These are phyloP conservation scores for Candolleomyces eurysporus DNA, from an alignment of 768 basidiomycete genomes.

Conservation along the genomic window DNA sequence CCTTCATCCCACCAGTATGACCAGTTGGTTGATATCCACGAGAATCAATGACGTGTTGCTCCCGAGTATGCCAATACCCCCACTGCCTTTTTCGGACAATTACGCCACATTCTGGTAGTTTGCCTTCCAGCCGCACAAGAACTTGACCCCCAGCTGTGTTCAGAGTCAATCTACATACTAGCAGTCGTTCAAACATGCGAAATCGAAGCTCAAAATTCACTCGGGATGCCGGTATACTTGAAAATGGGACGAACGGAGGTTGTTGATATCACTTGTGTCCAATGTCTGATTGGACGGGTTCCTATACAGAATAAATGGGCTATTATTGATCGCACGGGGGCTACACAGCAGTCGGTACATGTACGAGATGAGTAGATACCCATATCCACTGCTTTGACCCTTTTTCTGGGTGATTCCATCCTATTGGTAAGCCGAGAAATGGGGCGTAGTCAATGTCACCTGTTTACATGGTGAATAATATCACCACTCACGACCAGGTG, in stretches of 20 bases:
- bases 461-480: too few relatives aligned
- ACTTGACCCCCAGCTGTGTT: conserved; percentile 6
- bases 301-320: conserved; percentile 18
- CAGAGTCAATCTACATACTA: background rate
- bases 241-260: conserved; percentile 16
- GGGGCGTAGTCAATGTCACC: too few relatives aligned
- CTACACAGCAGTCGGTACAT: background rate
- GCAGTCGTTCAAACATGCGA: background rate
- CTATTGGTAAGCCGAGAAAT: too few relatives aligned
- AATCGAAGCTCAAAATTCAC: background rate
- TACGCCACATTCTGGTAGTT: conserved; percentile 27
- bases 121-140: conserved; percentile 12
- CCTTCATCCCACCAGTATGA: background rate
- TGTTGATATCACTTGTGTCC: conserved; percentile 24
- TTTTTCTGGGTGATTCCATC: too few relatives aligned
- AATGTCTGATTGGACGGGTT: conserved; percentile 25
- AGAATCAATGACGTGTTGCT: background rate
- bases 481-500: too few relatives aligned
- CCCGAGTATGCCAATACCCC: background rate
- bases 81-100: conserved; percentile 30
- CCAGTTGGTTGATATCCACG: background rate
- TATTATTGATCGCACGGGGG: conserved; percentile 19
- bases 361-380: background rate
- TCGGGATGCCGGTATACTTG: conserved; percentile 21
- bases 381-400: too few relatives aligned